Base-by-base conservation (phyloP, 257 asterid species). In the Voacanga thouarsii region DNA sequence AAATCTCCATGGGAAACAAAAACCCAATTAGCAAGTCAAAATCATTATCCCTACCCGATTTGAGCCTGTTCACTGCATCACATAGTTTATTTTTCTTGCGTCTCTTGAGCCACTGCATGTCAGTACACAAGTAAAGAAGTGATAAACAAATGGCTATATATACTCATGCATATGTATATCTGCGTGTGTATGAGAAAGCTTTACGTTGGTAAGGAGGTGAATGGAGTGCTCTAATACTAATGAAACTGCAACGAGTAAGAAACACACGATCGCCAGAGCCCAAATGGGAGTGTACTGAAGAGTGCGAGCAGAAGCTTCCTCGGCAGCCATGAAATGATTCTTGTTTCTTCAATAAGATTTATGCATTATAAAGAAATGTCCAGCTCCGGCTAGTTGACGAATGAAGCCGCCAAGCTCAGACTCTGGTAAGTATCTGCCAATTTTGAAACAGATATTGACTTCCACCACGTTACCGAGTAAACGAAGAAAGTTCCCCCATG, bases 201-300 rank as follows among this genome's bases (percentile, higher is more conserved):
- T 76, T 76, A 76, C 74, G 37, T 76, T 76, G 74, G 65, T 65
- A 11, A 77, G 66, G 41, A 77, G 74, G 64, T 77, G 74, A 59
- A 77, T 47, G 66, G 41, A 77, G 53, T 66, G 66, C 51, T 77
- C 80, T 5, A 77, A 30, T 12, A 50, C 6, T 33, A 66, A 28
- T 30, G 80, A 77, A 50, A 77, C 45, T 16, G 80, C 44, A 64
- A 77, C 3, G 66, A 77, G 47, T 74, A 65, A 12, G 65, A 77
- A 65, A 63, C 74, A 77, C 16, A 77, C 51, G 51, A 63, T 19
- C 51, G 80, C 74, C 53, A 77, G 1, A 9, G 74, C 80, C 80
- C 80, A 77, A 10, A 51, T 77, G 28, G 74, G 80, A 47, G 80
- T 77, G 19, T 18, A 7, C 23, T 77, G 74, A 7, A 74, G 78